phyloP scores from a whole-genome alignment of 495 filamentous ascomycete genomes.

The Podospora sp. region DNA sequence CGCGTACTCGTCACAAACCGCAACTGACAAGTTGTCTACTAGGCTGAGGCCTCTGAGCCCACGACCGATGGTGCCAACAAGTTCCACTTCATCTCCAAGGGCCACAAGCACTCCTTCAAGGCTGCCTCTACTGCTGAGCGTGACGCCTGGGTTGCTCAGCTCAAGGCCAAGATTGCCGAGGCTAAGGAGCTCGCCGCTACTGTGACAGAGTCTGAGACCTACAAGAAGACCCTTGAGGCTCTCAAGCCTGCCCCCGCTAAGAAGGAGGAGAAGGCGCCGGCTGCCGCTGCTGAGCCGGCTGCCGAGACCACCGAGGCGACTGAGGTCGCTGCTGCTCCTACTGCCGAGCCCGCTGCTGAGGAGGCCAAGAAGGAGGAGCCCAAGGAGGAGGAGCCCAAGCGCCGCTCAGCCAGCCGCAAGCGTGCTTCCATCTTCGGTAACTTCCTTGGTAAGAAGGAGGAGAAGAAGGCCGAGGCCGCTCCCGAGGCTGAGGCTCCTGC shows the following conservation, averaged over 20 bases:
- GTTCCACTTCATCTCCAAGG: constrained; percentile 80
- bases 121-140: constrained; percentile 72
- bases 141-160: constrained; percentile 81
- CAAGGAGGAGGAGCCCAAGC: constrained; percentile 52
- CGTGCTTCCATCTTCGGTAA: constrained; percentile 78
- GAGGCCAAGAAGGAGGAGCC: constrained; percentile 48
- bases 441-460: constrained; percentile 75
- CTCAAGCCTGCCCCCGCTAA: constrained; percentile 58
- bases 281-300: constrained; percentile 34
- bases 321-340: constrained; percentile 47
- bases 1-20: too few relatives aligned
- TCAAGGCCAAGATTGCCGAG: constrained; percentile 75
- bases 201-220: constrained; percentile 70
- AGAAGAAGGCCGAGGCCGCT: constrained; percentile 55
- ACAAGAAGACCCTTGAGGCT: constrained; percentile 76
- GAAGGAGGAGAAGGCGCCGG: constrained; percentile 46
- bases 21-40: constrained; percentile 25
- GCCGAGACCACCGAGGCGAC: constrained; percentile 38
- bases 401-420: constrained; percentile 85
- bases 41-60: constrained; percentile 85
- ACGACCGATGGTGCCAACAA: constrained; percentile 71
- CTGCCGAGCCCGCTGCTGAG: constrained; percentile 41
- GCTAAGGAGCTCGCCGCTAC: constrained; percentile 72
- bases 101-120: constrained; percentile 91
- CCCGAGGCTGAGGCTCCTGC: constrained; percentile 49